phyloP scores from a whole-genome alignment of 768 basidiomycete species.

The Rhizopogon vinicolor region DNA sequence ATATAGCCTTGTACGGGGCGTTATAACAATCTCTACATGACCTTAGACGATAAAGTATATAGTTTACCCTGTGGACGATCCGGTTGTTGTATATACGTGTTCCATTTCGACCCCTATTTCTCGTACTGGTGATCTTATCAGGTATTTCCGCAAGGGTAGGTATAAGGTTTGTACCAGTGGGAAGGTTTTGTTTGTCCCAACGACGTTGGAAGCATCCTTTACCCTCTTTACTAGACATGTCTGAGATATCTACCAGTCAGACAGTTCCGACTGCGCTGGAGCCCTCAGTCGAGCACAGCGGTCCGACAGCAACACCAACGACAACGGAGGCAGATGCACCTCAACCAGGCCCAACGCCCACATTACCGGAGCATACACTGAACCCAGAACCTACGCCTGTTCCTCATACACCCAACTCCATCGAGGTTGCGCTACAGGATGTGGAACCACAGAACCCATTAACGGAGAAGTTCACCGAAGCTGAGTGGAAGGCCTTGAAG shows the following conservation, averaged over 20 bases:
- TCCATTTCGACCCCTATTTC: too few relatives aligned
- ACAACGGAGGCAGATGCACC: slow-evolving; percentile 1
- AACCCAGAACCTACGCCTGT: background rate
- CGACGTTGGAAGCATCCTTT: background rate
- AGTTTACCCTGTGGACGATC: background rate
- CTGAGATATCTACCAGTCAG: background rate
- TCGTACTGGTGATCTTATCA: background rate
- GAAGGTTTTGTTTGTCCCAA: background rate
- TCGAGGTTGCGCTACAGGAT: slow-evolving; percentile 3
- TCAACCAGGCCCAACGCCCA: slow-evolving; percentile 2
- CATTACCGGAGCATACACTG: background rate
- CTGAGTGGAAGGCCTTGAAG: slow-evolving; percentile 69
- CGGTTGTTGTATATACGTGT: background rate
- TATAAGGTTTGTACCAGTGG: background rate
- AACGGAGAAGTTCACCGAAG: slow-evolving; percentile 62
- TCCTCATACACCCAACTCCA: background rate
- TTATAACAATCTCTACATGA: background rate
- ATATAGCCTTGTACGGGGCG: background rate
- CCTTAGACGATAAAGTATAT: background rate
- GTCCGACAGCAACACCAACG: background rate
- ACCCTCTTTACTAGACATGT: background rate
- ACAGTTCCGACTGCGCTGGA: background rate
- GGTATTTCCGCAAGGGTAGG: background rate
- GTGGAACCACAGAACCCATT: slow-evolving; percentile 66
- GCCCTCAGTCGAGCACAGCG: background rate